Conservation (phyloP, 495 filamentous ascomycete species). For the Mycothermus thermophilus region DNA sequence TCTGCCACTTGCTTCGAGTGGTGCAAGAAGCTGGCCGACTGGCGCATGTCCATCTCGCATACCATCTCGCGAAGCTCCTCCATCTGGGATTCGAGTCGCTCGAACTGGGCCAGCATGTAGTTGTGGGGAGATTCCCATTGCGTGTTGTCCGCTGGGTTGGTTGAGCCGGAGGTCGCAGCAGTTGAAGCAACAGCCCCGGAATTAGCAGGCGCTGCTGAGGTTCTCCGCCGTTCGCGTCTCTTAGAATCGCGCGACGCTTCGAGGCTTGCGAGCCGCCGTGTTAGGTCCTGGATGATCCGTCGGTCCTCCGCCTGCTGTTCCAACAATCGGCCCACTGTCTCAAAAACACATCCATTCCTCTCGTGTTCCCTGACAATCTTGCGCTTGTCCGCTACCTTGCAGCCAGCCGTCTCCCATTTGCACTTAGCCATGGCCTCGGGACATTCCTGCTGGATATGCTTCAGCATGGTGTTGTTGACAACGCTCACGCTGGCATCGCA, state of each 20-base stretch:
- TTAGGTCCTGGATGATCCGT: constrained; percentile 16
- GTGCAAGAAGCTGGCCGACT: constrained; percentile 36
- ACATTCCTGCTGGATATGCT: constrained; percentile 26
- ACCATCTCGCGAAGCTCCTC: constrained; percentile 31
- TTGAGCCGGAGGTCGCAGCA: constrained; percentile 1
- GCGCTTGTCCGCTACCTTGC: constrained; percentile 19
- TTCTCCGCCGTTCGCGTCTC: background rate
- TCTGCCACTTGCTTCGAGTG: constrained; percentile 37
- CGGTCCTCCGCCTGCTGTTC: constrained; percentile 13
- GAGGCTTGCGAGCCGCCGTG: constrained; percentile 7
- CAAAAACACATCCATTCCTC: constrained; percentile 13
- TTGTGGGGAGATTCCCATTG: constrained; percentile 13
- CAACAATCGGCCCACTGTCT: constrained; percentile 14
- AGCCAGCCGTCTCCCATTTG: constrained; percentile 31
- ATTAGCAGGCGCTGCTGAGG: background rate
- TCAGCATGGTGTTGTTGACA: constrained; percentile 28
- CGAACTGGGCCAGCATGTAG: constrained; percentile 33
- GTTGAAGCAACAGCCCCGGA: background rate
- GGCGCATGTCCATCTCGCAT: constrained; percentile 33
- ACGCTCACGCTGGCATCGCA: constrained; percentile 26
- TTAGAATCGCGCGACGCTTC: constrained; percentile 1
- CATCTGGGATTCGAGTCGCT: constrained; percentile 33
- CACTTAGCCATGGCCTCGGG: constrained; percentile 25
- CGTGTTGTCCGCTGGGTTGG: constrained; percentile 3
- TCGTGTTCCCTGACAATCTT: constrained; percentile 20